Base-by-base conservation (phyloP, 2,329 filamentous ascomycete species). In the Phyllosticta citribraziliensis region DNA sequence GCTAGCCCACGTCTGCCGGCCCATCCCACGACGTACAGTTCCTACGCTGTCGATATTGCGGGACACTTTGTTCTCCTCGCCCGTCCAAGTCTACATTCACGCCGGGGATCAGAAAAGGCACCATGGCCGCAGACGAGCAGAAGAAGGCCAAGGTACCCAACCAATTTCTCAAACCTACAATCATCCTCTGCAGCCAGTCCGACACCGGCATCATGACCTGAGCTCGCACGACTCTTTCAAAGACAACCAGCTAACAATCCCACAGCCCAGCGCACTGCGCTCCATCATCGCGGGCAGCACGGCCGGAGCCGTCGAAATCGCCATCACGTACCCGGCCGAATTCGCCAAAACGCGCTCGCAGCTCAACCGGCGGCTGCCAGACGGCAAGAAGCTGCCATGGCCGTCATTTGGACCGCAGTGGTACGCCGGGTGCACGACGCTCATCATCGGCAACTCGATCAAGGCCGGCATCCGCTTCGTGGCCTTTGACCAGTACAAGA, bases 381-480 rank as follows among this genome's bases (percentile, higher is more conserved):
- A 88, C 60, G 88, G 87, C 55, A 81, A 95, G 79, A 97, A 96
- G 79, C 83, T 97, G 30, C 91, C 93, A 58, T 97, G 91, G 89
- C 94, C 94, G 52, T 89, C 90, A 11, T 97, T 97, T 70, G 94
- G 94, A 56, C 80, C 78, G 68, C 91, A 96, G 75, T 99, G 94
- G 94, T 99, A 99, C 75, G 93, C 94, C 12, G 94, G 94, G 47
- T 99, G 94, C 78, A 97, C 94, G 55, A 97, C 94, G 27, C 78
- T 97, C 72, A 96, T 99, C 63, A 91, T 97, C 67, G 94, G 94
- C 64, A 99, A 99, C 77, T 95, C 91, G 58, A 82, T 94, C 72
- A 99, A 99, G 79, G 94, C 94, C 47, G 94, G 91, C 63, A 95
- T 97, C 65, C 87, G 91, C 66, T 99, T 99, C 70, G 90, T 97